phyloP scores from a whole-genome alignment of 345 rosid species.

The Hibiscus mutabilis region DNA sequence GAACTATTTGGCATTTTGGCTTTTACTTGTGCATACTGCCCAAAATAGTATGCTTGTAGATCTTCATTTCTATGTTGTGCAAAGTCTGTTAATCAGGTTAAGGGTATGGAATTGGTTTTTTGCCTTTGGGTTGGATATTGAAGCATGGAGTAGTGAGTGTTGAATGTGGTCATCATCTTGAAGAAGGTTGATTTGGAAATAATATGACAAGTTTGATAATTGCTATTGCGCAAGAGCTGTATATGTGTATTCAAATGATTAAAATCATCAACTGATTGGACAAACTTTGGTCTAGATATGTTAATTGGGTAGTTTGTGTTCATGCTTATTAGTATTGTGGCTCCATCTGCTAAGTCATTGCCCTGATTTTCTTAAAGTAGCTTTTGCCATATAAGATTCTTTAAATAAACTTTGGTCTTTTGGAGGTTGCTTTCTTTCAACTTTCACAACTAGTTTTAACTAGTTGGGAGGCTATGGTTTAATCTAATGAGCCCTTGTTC shows the following conservation, averaged over 20 bases:
- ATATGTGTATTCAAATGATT: too few relatives aligned
- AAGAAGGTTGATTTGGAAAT: neutral
- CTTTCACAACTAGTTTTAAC: neutral
- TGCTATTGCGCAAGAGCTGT: neutral
- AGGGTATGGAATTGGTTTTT: constrained; percentile 1
- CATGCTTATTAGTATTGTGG: constrained; percentile 3
- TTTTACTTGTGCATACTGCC: constrained; percentile 6
- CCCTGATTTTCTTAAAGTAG: too few relatives aligned
- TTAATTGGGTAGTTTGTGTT: constrained; percentile 17
- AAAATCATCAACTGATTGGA: too few relatives aligned
- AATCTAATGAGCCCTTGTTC: too few relatives aligned
- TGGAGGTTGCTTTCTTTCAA: too few relatives aligned
- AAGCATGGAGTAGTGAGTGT: constrained; percentile 6
- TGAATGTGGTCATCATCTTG: constrained; percentile 7
- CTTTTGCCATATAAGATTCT: too few relatives aligned
- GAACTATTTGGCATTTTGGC: constrained; percentile 8
- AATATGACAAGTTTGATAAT: neutral
- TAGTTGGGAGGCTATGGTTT: neutral
- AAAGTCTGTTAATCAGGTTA: constrained; percentile 10
- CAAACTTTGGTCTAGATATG: too few relatives aligned
- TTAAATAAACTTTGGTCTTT: too few relatives aligned
- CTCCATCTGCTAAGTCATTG: constrained; percentile 7
- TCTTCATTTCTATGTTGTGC: neutral
- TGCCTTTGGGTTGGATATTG: constrained; percentile 11
- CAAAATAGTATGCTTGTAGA: constrained; percentile 17